Percentiles rank a stretch among this genome's conserved stretches.
Conservation (phyloP, 2,329 filamentous ascomycete genomes). For the Pseudomassariella vexata region DNA sequence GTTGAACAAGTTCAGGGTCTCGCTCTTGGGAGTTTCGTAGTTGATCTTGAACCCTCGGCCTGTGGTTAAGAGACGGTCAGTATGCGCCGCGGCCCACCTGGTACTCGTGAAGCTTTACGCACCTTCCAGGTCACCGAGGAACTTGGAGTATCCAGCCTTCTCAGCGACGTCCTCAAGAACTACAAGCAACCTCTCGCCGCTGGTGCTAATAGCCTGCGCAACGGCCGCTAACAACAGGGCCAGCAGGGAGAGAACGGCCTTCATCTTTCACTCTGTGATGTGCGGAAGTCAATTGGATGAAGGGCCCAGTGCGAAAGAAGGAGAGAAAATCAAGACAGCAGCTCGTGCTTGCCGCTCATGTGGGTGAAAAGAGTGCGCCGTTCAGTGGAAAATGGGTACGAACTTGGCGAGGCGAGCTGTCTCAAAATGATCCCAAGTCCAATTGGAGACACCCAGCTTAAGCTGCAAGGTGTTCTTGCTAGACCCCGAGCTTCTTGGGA, state of each 20-base stretch:
- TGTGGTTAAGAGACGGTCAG: conserved; percentile 32
- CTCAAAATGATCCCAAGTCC: conserved; percentile 7
- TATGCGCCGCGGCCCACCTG: not conserved
- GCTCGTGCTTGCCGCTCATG: no score
- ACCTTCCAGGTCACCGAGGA: conserved; percentile 70
- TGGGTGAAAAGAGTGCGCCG: not conserved
- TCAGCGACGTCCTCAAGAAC: conserved; percentile 78
- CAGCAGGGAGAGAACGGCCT: conserved; percentile 66
- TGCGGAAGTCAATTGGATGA: no score
- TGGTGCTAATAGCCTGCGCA: conserved; percentile 71
- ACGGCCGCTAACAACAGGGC: conserved; percentile 60
- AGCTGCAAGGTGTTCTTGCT: conserved; percentile 1
- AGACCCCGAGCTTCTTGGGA: conserved; percentile 5
- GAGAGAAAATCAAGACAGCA: no score
- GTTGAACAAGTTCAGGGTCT: conserved; percentile 71
- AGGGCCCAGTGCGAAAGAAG: no score
- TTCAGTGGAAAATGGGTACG: not conserved
- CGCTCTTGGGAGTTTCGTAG: conserved; percentile 79
- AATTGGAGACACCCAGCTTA: no score
- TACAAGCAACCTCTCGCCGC: conserved; percentile 76
- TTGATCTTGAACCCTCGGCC: conserved; percentile 76
- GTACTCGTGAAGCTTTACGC: conserved; percentile 22
- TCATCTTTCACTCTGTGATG: conserved; percentile 50
- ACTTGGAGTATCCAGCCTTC: conserved; percentile 72
- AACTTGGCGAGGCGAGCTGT: conserved; percentile 2